Conservation (phyloP, 257 asterid species). For the Leonotis leonurus region DNA sequence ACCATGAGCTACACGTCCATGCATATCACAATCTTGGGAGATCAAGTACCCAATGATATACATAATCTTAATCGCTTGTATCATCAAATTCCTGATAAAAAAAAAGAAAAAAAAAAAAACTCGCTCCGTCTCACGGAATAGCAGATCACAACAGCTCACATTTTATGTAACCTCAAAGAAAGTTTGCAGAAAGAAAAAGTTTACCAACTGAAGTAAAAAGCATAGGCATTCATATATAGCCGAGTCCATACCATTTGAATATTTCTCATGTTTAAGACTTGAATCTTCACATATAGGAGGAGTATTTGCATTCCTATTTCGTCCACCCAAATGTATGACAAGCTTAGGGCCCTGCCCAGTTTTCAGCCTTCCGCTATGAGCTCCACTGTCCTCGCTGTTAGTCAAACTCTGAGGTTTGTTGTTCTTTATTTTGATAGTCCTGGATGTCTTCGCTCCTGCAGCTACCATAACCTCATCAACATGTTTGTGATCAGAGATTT, state of each 20-base stretch:
- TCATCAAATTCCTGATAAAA: not conserved
- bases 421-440: slow-evolving; percentile 57
- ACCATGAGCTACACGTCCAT: not conserved
- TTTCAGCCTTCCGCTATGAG: slow-evolving; percentile 35
- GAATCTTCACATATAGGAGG: slow-evolving; percentile 65
- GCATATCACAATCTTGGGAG: not conserved
- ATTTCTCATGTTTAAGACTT: slow-evolving; percentile 46
- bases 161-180: not conserved
- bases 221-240: slow-evolving; percentile 2
- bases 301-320: slow-evolving; percentile 41
- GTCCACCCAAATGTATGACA: slow-evolving; percentile 79
- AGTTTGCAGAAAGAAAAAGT: not conserved
- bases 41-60: not conserved
- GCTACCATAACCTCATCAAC: slow-evolving; percentile 42
- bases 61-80: not conserved
- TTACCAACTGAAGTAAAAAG: not conserved
- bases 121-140: slow-evolving; percentile 9
- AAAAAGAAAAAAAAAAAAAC: no score
- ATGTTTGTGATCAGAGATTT: slow-evolving; percentile 37
- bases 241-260: slow-evolving; percentile 47
- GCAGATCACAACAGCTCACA: slow-evolving; percentile 2
- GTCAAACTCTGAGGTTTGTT: slow-evolving; percentile 33
- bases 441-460: slow-evolving; percentile 34
- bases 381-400: slow-evolving; percentile 40
- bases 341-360: slow-evolving; percentile 66